Evolutionary conservation across 1,284 basidiomycete genomes (phyloP).

Genomic region (Fistulinella staudtii): DNA sequence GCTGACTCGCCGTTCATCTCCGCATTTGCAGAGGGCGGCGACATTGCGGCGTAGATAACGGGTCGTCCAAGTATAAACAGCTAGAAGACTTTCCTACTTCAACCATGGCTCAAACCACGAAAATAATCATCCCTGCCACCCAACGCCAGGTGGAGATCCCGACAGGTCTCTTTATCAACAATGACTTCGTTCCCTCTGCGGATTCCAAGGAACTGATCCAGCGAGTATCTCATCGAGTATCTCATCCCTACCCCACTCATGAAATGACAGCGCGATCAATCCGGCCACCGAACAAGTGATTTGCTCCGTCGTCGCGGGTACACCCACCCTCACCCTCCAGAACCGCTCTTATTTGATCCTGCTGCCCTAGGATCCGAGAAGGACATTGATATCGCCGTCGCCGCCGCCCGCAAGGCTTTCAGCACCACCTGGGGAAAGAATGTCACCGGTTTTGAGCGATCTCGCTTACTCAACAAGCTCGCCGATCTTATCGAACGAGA

Average conservation of each 20-base stretch:
- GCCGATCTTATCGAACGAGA: conserved; percentile 92
- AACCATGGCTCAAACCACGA: conserved; percentile 41
- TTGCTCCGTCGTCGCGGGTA: conserved; percentile 66
- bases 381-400: conserved; percentile 82
- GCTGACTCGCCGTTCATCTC: neutral
- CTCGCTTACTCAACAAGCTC: conserved; percentile 76
- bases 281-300: conserved; percentile 73
- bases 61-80: conserved; percentile 14
- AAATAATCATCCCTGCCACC: conserved; percentile 37
- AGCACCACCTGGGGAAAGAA: conserved; percentile 89
- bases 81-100: neutral
- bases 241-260: conserved; percentile 8
- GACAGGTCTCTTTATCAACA: conserved; percentile 90
- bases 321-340: conserved; percentile 3
- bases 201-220: conserved; percentile 58
- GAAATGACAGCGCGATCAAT: conserved; percentile 53
- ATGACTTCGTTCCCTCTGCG: conserved; percentile 72
- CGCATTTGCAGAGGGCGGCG: conserved; percentile 1
- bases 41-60: conserved; percentile 16
- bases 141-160: conserved; percentile 59
- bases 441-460: conserved; percentile 77
- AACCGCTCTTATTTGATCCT: conserved; percentile 2
- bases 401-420: conserved; percentile 81
- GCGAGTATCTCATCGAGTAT: conserved; percentile 34
- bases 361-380: conserved; percentile 54